A percentile compares a stretch with the other conserved stretches of the same genome.
phyloP scores from a whole-genome alignment of 176 grass and related monocot species.

The Lolium rigidum region DNA sequence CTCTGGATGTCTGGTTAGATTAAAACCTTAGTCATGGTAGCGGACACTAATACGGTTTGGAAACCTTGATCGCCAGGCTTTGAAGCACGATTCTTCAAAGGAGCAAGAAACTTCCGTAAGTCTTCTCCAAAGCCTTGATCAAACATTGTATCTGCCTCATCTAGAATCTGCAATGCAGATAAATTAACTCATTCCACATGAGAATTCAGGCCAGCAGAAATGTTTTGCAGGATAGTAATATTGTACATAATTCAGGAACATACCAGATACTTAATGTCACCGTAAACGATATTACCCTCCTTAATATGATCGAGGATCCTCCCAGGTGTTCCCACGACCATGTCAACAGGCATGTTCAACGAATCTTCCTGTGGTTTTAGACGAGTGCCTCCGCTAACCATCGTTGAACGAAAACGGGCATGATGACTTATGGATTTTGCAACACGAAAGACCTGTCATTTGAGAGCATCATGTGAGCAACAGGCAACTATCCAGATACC shows the following conservation, averaged over 20 bases:
- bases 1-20: not conserved
- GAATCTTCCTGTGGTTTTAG: constrained; percentile 93
- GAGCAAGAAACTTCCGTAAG: constrained; percentile 83
- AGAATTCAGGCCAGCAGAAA: constrained; percentile 1
- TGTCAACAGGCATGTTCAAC: constrained; percentile 84
- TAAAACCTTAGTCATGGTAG: constrained; percentile 87
- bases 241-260: constrained; percentile 32
- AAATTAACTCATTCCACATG: constrained; percentile 18
- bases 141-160: constrained; percentile 99
- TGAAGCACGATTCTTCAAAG: constrained; percentile 79
- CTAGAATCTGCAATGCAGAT: constrained; percentile 64
- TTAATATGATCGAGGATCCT: constrained; percentile 95
- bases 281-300: constrained; percentile 94
- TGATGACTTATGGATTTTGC: constrained; percentile 94
- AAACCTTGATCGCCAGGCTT: constrained; percentile 82
- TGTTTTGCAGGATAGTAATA: not conserved
- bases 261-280: constrained; percentile 97
- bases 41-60: constrained; percentile 93
- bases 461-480: constrained; percentile 19
- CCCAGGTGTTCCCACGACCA: constrained; percentile 95
- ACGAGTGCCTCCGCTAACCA: constrained; percentile 90
- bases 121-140: constrained; percentile 97
- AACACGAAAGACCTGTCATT: constrained; percentile 80
- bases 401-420: constrained; percentile 86
- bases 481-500: not conserved